Conservation (phyloP, 768 basidiomycete species). For the Xerocomus spinulosus region DNA sequence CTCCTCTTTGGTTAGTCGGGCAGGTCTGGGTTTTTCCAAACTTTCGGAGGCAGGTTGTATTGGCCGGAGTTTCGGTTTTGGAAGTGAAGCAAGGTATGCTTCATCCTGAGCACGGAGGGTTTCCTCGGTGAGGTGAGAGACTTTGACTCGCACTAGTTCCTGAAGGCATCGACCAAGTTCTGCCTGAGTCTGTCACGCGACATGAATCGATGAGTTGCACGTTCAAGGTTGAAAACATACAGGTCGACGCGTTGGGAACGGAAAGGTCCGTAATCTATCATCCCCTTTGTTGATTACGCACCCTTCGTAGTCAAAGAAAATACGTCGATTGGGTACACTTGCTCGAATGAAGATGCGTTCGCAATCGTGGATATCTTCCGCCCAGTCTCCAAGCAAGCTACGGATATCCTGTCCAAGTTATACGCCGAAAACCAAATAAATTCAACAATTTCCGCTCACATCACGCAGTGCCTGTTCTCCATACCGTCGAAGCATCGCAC, state of each 20-base stretch:
- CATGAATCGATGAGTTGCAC: constrained; percentile 1
- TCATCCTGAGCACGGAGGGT: constrained; percentile 83
- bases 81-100: constrained; percentile 82
- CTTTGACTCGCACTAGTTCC: constrained; percentile 81
- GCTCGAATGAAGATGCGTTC: constrained; percentile 92
- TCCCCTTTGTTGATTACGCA: constrained; percentile 77
- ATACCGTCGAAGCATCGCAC: constrained; percentile 88
- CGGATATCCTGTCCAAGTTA: constrained; percentile 70
- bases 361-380: constrained; percentile 77
- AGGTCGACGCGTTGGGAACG: constrained; percentile 93
- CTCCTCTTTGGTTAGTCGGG: constrained; percentile 76
- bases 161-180: constrained; percentile 83
- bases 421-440: not conserved
- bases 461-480: constrained; percentile 92
- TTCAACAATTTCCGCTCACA: constrained; percentile 40
- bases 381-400: constrained; percentile 77
- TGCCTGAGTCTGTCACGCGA: constrained; percentile 65
- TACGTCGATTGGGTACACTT: constrained; percentile 78
- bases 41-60: constrained; percentile 30
- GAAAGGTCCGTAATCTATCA: constrained; percentile 80
- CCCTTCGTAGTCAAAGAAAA: constrained; percentile 87
- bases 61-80: constrained; percentile 64
- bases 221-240: constrained; percentile 40
- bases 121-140: constrained; percentile 83
- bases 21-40: constrained; percentile 45